Evolutionary conservation across 305 asterid genomes (phyloP).

Genomic region (Andrographis paniculata): DNA sequence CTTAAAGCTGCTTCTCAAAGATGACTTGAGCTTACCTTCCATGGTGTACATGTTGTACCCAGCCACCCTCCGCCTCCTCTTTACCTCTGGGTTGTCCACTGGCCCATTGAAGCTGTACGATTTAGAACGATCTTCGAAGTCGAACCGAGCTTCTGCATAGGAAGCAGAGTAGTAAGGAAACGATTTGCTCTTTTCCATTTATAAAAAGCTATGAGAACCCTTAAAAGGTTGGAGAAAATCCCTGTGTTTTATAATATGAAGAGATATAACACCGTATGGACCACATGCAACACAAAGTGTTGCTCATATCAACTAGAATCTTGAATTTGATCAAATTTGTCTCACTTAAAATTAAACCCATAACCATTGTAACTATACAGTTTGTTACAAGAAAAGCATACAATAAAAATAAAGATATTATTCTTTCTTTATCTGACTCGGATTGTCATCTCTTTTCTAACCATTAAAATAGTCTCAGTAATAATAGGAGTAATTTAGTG

Average conservation of each 20-base stretch:
- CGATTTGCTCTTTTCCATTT: slow-evolving; percentile 74
- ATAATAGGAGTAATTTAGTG: neutral
- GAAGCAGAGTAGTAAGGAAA: slow-evolving; percentile 69
- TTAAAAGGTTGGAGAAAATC: neutral
- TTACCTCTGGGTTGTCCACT: slow-evolving; percentile 47
- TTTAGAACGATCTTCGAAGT: slow-evolving; percentile 59
- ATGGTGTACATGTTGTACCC: slow-evolving; percentile 61
- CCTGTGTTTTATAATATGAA: neutral
- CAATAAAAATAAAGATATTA: no score
- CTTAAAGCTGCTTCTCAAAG: slow-evolving; percentile 66
- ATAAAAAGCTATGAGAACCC: neutral
- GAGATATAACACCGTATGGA: no score
- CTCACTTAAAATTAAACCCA: no score
- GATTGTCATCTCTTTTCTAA: no score
- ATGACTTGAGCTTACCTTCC: slow-evolving; percentile 75
- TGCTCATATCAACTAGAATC: no score
- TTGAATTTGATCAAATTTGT: no score
- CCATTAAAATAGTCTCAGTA: no score
- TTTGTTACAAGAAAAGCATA: no score
- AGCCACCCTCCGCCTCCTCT: slow-evolving; percentile 74
- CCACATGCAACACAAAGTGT: no score
- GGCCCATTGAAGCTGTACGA: slow-evolving; percentile 86
- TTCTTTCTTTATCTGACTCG: no score
- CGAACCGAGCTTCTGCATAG: slow-evolving; percentile 51
- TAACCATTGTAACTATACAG: no score